Conservation (phyloP, 192 early-diverging fungal genomes). For the Linnemannia hyalina region DNA sequence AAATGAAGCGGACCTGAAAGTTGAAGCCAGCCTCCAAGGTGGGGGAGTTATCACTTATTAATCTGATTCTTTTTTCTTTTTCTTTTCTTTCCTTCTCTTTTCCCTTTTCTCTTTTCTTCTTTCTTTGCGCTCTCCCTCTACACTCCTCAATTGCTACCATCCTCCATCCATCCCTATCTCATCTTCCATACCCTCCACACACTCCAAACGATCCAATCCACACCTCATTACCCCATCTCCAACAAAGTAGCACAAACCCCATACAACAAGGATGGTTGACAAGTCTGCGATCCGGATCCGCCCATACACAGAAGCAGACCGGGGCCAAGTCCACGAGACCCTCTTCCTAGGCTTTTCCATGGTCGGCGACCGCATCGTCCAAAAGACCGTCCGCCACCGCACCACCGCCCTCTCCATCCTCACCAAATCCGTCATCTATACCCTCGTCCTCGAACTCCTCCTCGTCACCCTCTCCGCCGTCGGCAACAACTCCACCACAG, state of each 20-base stretch:
- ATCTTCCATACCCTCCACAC: neutral
- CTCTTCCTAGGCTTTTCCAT: constrained; percentile 12
- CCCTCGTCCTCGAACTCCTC: constrained; percentile 30
- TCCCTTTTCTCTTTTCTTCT: constrained; percentile 7
- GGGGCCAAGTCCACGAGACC: constrained; percentile 38
- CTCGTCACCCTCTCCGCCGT: constrained; percentile 1
- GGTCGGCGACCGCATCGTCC: constrained; percentile 6
- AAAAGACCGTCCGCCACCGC: neutral
- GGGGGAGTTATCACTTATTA: neutral
- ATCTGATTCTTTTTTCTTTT: neutral
- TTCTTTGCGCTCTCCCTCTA: neutral
- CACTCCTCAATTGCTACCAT: neutral
- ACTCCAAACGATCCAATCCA: neutral
- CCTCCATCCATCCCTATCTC: neutral
- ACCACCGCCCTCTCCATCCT: constrained; percentile 29
- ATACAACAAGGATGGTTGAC: constrained; percentile 11
- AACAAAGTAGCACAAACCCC: neutral
- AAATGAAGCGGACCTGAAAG: too few relatives aligned
- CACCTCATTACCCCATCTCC: neutral
- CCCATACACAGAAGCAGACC: constrained; percentile 26
- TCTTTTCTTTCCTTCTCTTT: neutral
- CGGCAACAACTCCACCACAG: neutral
- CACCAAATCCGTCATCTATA: constrained; percentile 11
- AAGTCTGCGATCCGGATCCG: constrained; percentile 30
- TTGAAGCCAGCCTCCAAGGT: neutral